Evolutionary conservation across 1,284 basidiomycete species (phyloP).

Genomic region (Trametes hirsuta): DNA sequence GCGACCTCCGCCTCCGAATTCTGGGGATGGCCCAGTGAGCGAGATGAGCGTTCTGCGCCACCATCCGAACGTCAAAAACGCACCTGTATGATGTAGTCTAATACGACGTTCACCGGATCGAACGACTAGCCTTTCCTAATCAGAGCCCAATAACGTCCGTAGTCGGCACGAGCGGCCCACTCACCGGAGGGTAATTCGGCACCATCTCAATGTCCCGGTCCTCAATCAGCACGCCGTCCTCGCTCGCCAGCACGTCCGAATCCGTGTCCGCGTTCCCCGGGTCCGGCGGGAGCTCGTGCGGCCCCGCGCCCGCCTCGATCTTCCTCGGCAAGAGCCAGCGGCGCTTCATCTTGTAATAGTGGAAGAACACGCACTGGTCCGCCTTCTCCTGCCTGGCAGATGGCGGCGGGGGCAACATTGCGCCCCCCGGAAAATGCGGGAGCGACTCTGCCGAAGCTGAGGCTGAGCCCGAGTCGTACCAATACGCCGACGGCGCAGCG

Average conservation of each 20-base stretch:
- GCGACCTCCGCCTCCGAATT: constrained; percentile 22
- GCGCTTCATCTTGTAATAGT: constrained; percentile 29
- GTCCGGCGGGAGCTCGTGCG: constrained; percentile 11
- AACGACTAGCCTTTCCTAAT: neutral
- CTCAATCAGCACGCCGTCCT: constrained; percentile 1
- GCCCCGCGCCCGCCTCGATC: constrained; percentile 24
- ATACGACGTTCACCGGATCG: constrained; percentile 15
- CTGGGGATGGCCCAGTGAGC: neutral
- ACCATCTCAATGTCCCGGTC: neutral
- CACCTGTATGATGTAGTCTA: constrained; percentile 28
- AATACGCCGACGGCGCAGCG: neutral
- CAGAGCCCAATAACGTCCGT: neutral
- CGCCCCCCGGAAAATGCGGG: no score
- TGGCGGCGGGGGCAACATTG: neutral
- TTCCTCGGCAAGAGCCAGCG: constrained; percentile 1
- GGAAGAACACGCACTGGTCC: constrained; percentile 29
- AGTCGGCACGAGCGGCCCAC: neutral
- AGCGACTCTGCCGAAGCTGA: neutral
- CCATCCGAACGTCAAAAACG: neutral
- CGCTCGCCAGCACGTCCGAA: neutral
- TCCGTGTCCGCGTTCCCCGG: neutral
- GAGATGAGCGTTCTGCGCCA: neutral
- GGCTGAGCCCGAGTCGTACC: neutral
- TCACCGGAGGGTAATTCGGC: neutral
- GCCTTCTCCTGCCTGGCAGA: neutral